phyloP scores from a whole-genome alignment of 257 asterid genomes.

The Salvia miltiorrhiza region DNA sequence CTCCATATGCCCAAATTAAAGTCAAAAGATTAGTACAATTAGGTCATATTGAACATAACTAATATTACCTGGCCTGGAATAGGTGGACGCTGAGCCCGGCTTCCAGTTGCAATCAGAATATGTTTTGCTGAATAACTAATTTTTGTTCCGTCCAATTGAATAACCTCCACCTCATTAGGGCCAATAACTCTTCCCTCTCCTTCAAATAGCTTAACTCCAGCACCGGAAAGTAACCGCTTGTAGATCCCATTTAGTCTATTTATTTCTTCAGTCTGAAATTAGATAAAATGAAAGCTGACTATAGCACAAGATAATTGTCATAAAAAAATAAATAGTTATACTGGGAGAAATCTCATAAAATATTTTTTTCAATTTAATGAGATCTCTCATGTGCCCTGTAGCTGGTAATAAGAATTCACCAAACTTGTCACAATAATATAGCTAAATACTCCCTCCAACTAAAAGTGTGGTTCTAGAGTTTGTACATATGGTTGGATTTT shows the following conservation, averaged over 20 bases:
- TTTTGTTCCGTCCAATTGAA: conserved; percentile 92
- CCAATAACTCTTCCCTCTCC: conserved; percentile 95
- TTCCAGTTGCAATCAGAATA: conserved; percentile 89
- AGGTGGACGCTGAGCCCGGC: conserved; percentile 81
- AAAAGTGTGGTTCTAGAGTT: neutral
- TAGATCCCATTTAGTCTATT: conserved; percentile 85
- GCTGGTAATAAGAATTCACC: neutral
- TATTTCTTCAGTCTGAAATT: conserved; percentile 84
- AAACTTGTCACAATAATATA: neutral
- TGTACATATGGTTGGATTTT: neutral
- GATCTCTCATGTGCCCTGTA: neutral
- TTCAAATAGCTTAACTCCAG: conserved; percentile 92
- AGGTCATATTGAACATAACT: conserved; percentile 5
- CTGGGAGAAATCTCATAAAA: neutral
- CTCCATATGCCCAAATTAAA: neutral
- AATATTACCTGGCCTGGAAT: conserved; percentile 81
- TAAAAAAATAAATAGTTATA: neutral
- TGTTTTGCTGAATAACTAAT: conserved; percentile 82
- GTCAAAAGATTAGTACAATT: neutral
- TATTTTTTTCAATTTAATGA: neutral
- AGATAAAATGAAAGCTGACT: conserved; percentile 1
- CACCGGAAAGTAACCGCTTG: conserved; percentile 78
- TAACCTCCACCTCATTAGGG: conserved; percentile 90
- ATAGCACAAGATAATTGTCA: neutral
- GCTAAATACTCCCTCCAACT: neutral